Evolutionary conservation across 2,329 filamentous ascomycete genomes (phyloP), one percentile per base, ranked within the genome.

Genomic region (Meredithiella fracta): DNA sequence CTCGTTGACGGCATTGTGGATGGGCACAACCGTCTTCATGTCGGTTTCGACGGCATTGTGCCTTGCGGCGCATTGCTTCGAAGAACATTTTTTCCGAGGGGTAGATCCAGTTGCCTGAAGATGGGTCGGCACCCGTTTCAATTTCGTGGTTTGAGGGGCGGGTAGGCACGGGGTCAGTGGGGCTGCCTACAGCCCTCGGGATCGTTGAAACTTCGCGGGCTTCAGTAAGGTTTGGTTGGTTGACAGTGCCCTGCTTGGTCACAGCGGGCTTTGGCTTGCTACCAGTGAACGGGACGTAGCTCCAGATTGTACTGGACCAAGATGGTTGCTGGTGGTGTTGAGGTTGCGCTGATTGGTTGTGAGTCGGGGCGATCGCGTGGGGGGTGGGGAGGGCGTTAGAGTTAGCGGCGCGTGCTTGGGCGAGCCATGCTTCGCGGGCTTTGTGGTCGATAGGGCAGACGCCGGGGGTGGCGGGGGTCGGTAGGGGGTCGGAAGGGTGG

Each of bases 1-100:
- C 76, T 98, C 92, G 69, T 98, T 98, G 60, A 98, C 92, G 47
- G 92, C 92, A 67, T 98, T 98, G 71, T 98, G 92, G 64, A 97
- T 97, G 2, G 89, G 92, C 55, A 97, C 90, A 34, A 97, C 90
- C 34, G 86, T 86, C 64, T 79, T 83, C 83, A 96, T 96, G 69
- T 95, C 89, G 4, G 76, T 72, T 0, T 78, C 79, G 14, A 75
- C 72, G 29, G 78, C 82, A 59, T 23, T 79, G 71, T 89, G 83
- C 47, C 83, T 98, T 98, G 66, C 91, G 83, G 73, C 85, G 81
- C 81, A 98, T 91, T 47, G 92, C 92, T 51, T 94, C 86, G 71
- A 97, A 97, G 74, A 98, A 98, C 82, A 96, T 94, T 65, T 86
- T 85, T 68, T 97, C 91, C 0, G 86, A 92, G 0, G 92, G 92